Evolutionary conservation across 306 rosid genomes (phyloP), one percentile per base, ranked within the genome.

Genomic region (Vicia sativa): DNA sequence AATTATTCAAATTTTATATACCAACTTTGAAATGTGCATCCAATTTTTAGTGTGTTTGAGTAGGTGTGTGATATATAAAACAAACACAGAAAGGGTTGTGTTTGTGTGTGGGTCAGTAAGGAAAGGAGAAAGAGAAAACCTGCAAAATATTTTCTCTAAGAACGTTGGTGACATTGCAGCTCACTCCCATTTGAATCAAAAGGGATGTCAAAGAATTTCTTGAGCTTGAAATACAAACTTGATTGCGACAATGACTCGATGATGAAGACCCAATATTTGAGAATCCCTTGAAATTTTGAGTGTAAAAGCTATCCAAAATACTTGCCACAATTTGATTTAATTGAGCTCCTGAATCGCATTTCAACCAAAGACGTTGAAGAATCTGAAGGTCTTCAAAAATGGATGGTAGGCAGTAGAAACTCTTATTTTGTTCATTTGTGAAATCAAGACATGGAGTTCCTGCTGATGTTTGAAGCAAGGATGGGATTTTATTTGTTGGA

Each of bases 351-450:
- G 65, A 55, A 37, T 31, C 16, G 4, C 55, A 41, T 3, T 28
- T 49, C 29, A 42, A 0, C 41, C 64, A 41, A 54, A 68, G 41
- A 35, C 64, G 48, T 37, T 38, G 63, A 68, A 54, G 28, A 43
- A 4, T 39, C 13, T 21, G n/a, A 43, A 64, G 11, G 25, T 43
- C 55, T 14, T 8, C 16, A 31, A 45, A 26, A 21, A 6, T 64
- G 11, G 35, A 64, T 2, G 26, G 8, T 15, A 9, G 39, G 7
- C 19, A 13, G n/a, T 52, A 42, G 63, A 13, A 68, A 18, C 35
- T 37, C 0, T 28, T 13, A 68, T 68, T 38, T 8, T 39, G 46
- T 11, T 19, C 23, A 35, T 37, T 26, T 13, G 16, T 7, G 18
- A 57, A 13, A 53, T 37, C 63, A 53, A 23, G 68, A 63, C 15